Conservation (phyloP, 495 filamentous ascomycete genomes). For the Penicillium arizonense region DNA sequence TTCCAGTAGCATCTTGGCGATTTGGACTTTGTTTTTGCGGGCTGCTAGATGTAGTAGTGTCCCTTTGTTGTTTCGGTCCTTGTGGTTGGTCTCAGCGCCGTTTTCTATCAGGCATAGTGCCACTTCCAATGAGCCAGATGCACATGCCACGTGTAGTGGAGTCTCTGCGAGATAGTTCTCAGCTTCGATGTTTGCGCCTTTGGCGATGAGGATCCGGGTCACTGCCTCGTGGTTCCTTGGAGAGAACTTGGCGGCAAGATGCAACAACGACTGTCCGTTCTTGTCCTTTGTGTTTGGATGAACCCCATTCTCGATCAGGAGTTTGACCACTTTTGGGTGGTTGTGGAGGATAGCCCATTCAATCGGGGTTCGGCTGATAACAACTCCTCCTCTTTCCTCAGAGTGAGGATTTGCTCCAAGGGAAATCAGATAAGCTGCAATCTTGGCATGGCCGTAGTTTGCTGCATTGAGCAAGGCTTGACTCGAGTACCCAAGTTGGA, state of each 20-base stretch:
- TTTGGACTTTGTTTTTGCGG: not conserved
- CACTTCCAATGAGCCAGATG: not conserved
- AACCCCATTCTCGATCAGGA: not conserved
- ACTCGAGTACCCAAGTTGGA: not conserved
- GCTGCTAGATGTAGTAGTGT: not conserved
- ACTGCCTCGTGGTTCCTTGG: not conserved
- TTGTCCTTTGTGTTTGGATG: not conserved
- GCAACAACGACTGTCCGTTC: not conserved
- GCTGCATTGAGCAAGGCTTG: not conserved
- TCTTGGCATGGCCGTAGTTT: not conserved
- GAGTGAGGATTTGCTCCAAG: not conserved
- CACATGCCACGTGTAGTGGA: not conserved
- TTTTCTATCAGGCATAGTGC: not conserved
- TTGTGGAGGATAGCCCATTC: not conserved
- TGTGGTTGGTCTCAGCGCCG: not conserved
- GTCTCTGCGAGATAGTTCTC: not conserved
- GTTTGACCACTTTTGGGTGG: not conserved
- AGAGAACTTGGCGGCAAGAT: not conserved
- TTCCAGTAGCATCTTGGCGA: not conserved
- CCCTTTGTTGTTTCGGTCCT: not conserved
- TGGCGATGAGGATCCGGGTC: not conserved
- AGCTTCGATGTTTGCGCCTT: slow-evolving; percentile 1
- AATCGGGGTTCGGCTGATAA: not conserved
- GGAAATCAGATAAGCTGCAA: not conserved
- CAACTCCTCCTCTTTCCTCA: no score